Percentiles rank a stretch among this genome's conserved stretches.
These are phyloP conservation scores for Xerophyta viscosa DNA, from an alignment of 106 monocot species.

Conservation along the genomic window DNA sequence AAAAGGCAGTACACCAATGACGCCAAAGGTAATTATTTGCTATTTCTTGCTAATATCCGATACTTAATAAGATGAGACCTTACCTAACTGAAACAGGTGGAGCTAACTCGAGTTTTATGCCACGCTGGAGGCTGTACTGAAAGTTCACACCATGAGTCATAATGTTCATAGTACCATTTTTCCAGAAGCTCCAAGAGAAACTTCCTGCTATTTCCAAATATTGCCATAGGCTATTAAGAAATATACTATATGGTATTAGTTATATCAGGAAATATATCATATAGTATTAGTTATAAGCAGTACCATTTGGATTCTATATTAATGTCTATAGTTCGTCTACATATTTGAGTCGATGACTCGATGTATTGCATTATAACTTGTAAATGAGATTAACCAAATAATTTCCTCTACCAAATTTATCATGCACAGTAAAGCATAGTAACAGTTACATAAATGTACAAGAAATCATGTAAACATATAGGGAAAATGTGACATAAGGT, in stretches of 20 bases:
- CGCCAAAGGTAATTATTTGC: too few relatives aligned
- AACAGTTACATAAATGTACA: neutral
- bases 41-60: constrained; percentile 19
- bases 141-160: constrained; percentile 85
- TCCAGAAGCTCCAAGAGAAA: constrained; percentile 94
- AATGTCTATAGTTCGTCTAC: too few relatives aligned
- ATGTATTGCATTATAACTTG: too few relatives aligned
- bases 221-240: constrained; percentile 31
- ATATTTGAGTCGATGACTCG: too few relatives aligned
- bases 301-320: too few relatives aligned
- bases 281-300: too few relatives aligned
- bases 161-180: constrained; percentile 83
- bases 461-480: neutral
- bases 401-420: too few relatives aligned
- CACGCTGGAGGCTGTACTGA: constrained; percentile 87
- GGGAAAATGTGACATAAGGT: neutral
- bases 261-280: too few relatives aligned
- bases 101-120: constrained; percentile 71
- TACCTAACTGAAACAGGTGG: constrained; percentile 87
- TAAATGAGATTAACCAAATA: too few relatives aligned
- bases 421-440: neutral
- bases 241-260: too few relatives aligned
- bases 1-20: too few relatives aligned
- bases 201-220: constrained; percentile 89
- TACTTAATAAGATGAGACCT: constrained; percentile 96